Evolutionary conservation across 208 protist species (phyloP).

Genomic region (Acanthamoeba culbertsoni): DNA sequence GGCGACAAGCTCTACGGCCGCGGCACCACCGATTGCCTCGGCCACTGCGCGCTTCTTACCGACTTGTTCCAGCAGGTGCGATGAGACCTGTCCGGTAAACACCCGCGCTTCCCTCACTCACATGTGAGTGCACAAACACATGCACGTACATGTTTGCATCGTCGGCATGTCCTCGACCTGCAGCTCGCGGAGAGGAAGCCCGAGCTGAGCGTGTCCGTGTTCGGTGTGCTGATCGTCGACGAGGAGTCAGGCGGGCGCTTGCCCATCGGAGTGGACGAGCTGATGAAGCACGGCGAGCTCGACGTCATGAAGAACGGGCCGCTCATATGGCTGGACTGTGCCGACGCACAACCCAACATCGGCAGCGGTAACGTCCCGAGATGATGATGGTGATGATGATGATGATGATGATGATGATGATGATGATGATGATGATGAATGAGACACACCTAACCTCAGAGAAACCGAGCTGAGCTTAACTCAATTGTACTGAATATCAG

Average conservation of each 20-base stretch:
- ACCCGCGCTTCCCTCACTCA: no score
- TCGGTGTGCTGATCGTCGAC: constrained; percentile 81
- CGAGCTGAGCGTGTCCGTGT: constrained; percentile 69
- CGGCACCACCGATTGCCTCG: constrained; percentile 81
- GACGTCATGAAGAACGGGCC: constrained; percentile 63
- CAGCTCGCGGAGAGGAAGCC: constrained; percentile 76
- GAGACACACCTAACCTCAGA: no score
- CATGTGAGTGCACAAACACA: background rate
- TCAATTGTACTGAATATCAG: constrained; percentile 32
- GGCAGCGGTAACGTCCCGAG: constrained; percentile 14
- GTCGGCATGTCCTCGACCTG: no score
- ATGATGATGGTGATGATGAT: no score
- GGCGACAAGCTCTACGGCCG: constrained; percentile 79
- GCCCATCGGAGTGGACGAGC: constrained; percentile 63
- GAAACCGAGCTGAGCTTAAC: no score
- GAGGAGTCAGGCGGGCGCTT: constrained; percentile 76
- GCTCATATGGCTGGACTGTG: constrained; percentile 78
- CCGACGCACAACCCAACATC: constrained; percentile 76
- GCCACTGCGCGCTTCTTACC: constrained; percentile 80
- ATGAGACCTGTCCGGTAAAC: no score
- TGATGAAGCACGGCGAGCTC: constrained; percentile 71
- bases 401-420: no score
- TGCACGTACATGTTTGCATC: background rate
- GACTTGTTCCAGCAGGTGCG: constrained; percentile 70
- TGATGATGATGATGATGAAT: no score